These are phyloP conservation scores for Botrytis squamosa DNA, from an alignment of 2,329 filamentous ascomycete species.

Conservation along the genomic window DNA sequence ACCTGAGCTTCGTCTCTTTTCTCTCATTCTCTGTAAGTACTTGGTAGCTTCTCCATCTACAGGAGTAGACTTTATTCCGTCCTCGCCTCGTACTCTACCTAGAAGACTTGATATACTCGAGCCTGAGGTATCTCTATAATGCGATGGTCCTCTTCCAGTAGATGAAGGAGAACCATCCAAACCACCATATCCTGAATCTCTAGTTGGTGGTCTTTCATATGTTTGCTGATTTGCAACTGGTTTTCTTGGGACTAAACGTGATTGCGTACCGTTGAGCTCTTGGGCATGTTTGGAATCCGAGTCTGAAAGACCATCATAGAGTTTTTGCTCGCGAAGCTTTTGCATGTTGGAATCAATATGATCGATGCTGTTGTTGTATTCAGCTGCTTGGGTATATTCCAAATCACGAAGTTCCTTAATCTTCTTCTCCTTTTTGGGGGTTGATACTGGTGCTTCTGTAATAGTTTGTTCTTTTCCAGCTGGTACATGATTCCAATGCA, in stretches of 20 bases:
- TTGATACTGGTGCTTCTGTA: not conserved
- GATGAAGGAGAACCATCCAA: not conserved
- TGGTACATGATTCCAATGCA: constrained; percentile 20
- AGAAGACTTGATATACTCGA: constrained; percentile 13
- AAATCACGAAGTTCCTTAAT: constrained; percentile 15
- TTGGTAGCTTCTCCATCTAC: constrained; percentile 19
- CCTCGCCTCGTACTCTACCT: constrained; percentile 7
- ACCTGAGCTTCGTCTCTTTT: constrained; percentile 14
- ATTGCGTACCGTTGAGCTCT: not conserved
- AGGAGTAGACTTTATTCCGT: not conserved
- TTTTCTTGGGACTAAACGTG: not conserved
- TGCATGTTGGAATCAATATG: not conserved
- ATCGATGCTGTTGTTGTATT: constrained; percentile 6
- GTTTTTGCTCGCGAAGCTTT: constrained; percentile 7
- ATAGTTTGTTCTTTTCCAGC: not conserved
- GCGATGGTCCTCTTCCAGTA: not conserved
- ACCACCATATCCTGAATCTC: not conserved
- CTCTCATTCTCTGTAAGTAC: constrained; percentile 11
- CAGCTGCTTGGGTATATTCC: constrained; percentile 4
- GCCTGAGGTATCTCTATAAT: constrained; percentile 3
- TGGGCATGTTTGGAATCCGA: constrained; percentile 3
- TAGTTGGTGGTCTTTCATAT: constrained; percentile 1
- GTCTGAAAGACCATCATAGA: not conserved
- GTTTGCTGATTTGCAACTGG: not conserved
- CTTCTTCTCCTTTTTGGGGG: not conserved